Percentiles rank a stretch among this genome's conserved stretches.
These are phyloP conservation scores for Sugiyamaella pinicola DNA, from an alignment of 1,139 yeast genomes.

Conservation along the genomic window DNA sequence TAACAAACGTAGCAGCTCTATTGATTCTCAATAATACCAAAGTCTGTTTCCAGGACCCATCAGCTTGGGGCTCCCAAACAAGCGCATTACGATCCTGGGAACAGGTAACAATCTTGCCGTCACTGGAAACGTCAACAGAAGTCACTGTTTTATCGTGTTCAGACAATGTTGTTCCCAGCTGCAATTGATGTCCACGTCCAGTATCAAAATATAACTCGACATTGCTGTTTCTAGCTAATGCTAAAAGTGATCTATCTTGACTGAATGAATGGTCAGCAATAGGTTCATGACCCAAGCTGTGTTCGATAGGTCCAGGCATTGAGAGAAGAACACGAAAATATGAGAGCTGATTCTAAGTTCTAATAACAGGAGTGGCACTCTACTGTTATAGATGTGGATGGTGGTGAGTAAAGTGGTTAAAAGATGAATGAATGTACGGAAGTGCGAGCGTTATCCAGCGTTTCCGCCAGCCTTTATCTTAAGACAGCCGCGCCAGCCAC, in stretches of 20 bases:
- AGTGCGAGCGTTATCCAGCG: neutral
- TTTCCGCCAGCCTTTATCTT: no score
- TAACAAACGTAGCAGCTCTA: constrained; percentile 90
- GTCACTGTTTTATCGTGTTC: constrained; percentile 96
- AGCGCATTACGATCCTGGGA: constrained; percentile 98
- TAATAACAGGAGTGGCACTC: constrained; percentile 39
- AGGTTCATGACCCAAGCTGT: constrained; percentile 76
- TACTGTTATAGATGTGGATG: constrained; percentile 28
- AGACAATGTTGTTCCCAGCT: constrained; percentile 60
- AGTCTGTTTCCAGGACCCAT: constrained; percentile 77
- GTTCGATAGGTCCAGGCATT: constrained; percentile 30
- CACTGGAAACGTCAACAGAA: constrained; percentile 86
- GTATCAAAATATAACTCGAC: constrained; percentile 73
- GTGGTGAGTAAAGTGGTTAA: neutral
- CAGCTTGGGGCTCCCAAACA: constrained; percentile 81
- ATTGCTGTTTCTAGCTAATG: constrained; percentile 75
- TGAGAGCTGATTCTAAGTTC: neutral
- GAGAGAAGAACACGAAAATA: neutral
- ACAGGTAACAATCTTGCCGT: constrained; percentile 92
- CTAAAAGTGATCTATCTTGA: constrained; percentile 65
- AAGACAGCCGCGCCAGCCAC: no score
- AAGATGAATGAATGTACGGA: neutral
- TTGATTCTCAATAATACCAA: constrained; percentile 88
- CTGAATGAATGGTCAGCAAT: constrained; percentile 91
- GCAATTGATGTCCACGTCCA: constrained; percentile 40